Conservation (phyloP, 176 grass and related monocot genomes). For the Carex myosuroides region DNA sequence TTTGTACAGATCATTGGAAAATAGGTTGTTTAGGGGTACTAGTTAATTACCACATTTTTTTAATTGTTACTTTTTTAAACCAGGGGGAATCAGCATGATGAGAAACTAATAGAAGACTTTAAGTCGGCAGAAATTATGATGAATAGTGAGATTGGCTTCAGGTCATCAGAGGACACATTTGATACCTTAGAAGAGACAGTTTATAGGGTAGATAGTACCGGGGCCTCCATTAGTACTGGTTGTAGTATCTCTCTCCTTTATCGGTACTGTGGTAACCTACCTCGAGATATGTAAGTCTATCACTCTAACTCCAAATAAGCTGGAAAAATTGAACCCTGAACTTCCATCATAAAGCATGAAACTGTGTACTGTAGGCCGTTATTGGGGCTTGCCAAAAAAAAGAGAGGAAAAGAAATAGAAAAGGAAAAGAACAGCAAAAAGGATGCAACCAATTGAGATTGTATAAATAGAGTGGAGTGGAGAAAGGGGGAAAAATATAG, state of each 20-base stretch:
- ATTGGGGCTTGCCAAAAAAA: neutral
- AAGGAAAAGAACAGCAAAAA: neutral
- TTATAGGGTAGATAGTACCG: conserved; percentile 67
- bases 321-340: neutral
- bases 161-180: conserved; percentile 69
- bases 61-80: conserved; percentile 11
- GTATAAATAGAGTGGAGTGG: neutral
- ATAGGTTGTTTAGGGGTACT: neutral
- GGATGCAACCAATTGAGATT: neutral
- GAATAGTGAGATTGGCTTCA: conserved; percentile 59
- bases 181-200: conserved; percentile 58
- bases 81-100: conserved; percentile 62
- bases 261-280: conserved; percentile 78
- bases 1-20: neutral
- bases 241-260: conserved; percentile 80
- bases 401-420: neutral
- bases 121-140: conserved; percentile 63
- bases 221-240: conserved; percentile 83
- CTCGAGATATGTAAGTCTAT: conserved; percentile 65
- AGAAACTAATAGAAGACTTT: conserved; percentile 74
- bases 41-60: neutral
- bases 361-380: neutral
- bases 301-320: neutral
- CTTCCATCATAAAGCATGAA: neutral
- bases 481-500: neutral